phyloP scores from a whole-genome alignment of 371 early-diverging fungal species.

The Rhizomucor miehei region DNA sequence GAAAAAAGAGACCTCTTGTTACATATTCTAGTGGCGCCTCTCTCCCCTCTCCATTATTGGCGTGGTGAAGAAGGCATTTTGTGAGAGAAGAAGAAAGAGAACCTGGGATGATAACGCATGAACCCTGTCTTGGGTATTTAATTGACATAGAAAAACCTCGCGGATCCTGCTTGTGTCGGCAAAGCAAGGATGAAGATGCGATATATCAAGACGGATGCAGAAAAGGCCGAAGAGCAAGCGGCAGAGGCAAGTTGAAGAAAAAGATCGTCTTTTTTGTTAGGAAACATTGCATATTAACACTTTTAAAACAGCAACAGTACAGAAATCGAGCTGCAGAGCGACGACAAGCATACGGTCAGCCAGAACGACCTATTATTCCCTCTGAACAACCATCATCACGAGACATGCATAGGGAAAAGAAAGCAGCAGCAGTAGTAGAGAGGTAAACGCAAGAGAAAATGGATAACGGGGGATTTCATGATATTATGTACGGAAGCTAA shows the following conservation, averaged over 20 bases:
- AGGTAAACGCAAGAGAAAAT: constrained; percentile 1
- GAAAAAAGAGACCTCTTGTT: background rate
- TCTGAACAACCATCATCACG: background rate
- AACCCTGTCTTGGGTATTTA: background rate
- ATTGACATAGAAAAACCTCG: constrained; percentile 30
- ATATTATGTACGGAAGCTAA: too few species aligned
- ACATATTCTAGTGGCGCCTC: background rate
- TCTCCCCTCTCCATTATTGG: background rate
- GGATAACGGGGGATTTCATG: too few species aligned
- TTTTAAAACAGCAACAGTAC: constrained; percentile 45
- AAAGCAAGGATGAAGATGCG: constrained; percentile 30
- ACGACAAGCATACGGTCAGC: constrained; percentile 63
- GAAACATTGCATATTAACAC: too few species aligned
- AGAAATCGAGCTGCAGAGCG: constrained; percentile 70
- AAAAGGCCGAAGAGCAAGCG: constrained; percentile 20
- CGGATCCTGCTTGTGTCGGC: constrained; percentile 27
- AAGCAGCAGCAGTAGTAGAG: constrained; percentile 3
- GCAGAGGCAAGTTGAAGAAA: constrained; percentile 21
- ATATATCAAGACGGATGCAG: constrained; percentile 18
- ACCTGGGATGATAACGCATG: background rate
- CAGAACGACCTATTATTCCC: constrained; percentile 36
- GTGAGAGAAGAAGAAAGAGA: background rate
- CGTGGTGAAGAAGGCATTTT: background rate
- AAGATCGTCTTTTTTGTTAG: too few species aligned
- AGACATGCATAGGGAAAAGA: background rate